Conservation (phyloP, 2,329 filamentous ascomycete genomes). For the Sporothrix humicola region DNA sequence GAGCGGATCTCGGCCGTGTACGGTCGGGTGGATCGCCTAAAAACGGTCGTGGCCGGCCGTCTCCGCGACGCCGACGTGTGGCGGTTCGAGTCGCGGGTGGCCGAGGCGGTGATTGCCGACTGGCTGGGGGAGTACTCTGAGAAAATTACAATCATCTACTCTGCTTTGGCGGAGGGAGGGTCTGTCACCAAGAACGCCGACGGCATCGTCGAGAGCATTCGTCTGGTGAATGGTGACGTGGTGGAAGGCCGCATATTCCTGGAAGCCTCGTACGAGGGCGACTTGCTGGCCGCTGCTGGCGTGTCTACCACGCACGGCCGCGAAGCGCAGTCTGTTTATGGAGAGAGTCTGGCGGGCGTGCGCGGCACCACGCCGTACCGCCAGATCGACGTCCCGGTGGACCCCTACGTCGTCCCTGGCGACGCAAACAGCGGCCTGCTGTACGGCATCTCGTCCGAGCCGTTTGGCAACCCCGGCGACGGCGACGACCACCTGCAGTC, state of each 20-base stretch:
- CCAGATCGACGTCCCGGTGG: conserved; percentile 26
- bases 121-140: conserved; percentile 21
- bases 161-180: neutral
- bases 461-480: conserved; percentile 24
- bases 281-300: conserved; percentile 20
- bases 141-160: conserved; percentile 6
- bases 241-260: conserved; percentile 10
- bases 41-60: neutral
- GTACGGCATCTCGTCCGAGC: conserved; percentile 20
- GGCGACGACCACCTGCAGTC: conserved; percentile 29
- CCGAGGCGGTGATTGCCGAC: conserved; percentile 3
- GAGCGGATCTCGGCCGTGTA: conserved; percentile 22
- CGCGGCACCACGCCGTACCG: conserved; percentile 26
- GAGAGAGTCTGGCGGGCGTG: conserved; percentile 20
- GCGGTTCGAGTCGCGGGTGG: conserved; percentile 28
- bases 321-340: conserved; percentile 11
- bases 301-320: conserved; percentile 18
- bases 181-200: conserved; percentile 10
- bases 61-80: conserved; percentile 37
- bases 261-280: conserved; percentile 24
- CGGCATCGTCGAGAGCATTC: neutral
- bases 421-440: conserved; percentile 16
- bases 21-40: neutral
- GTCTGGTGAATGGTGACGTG: neutral
- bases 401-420: conserved; percentile 3